Conservation (phyloP, 352 stramenopile species). For the Globisporangium cylindrosporum region DNA sequence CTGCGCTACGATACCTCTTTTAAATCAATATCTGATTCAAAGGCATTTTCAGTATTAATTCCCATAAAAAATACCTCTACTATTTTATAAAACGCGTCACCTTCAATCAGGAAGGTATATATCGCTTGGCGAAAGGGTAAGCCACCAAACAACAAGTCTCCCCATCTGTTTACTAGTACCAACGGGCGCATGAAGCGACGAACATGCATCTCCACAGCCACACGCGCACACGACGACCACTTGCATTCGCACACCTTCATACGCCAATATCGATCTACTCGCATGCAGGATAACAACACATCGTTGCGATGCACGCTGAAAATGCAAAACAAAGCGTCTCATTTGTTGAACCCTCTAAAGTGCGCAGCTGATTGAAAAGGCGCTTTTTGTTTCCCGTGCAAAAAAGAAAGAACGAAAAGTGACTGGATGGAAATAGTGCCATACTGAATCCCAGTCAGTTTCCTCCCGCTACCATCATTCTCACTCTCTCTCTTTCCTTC, state of each 20-base stretch:
- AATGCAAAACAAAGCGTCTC: not conserved
- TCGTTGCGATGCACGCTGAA: not conserved
- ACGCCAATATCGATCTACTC: not conserved
- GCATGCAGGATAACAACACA: too few relatives aligned
- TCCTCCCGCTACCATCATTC: not conserved
- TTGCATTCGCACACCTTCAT: not conserved
- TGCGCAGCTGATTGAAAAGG: not conserved
- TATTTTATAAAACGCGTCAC: not conserved
- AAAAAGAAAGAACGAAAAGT: slow-evolving; percentile 13
- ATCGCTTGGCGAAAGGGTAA: not conserved
- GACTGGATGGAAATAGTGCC: slow-evolving; percentile 11
- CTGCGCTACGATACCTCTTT: not conserved
- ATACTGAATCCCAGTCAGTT: slow-evolving; percentile 2
- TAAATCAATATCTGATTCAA: not conserved
- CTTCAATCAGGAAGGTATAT: not conserved
- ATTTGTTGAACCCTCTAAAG: slow-evolving; percentile 1
- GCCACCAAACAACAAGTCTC: not conserved
- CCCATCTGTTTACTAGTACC: not conserved
- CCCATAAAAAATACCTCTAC: not conserved
- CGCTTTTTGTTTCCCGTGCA: not conserved
- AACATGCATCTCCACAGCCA: not conserved
- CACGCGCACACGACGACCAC: not conserved
- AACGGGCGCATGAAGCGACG: not conserved
- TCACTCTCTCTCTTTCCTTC: not conserved
- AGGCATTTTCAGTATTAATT: not conserved